Evolutionary conservation across 192 early-diverging fungal species (phyloP).

Genomic region (Coemansia biformis): DNA sequence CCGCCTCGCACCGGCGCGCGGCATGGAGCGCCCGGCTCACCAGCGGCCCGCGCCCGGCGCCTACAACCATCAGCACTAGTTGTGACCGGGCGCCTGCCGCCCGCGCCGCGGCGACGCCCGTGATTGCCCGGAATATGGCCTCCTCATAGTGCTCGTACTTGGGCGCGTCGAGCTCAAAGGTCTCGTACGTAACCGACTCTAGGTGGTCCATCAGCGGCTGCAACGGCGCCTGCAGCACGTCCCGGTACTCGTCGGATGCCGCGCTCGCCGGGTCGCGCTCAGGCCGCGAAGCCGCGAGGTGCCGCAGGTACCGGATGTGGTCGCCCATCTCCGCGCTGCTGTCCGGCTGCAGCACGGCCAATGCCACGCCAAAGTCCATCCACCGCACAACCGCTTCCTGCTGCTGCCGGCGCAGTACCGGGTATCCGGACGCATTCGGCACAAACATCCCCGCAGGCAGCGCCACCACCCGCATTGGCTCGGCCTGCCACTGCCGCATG

Average conservation of each 20-base stretch:
- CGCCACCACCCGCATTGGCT: constrained; percentile 76
- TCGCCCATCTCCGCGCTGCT: not conserved
- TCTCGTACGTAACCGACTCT: constrained; percentile 89
- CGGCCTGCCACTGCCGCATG: constrained; percentile 68
- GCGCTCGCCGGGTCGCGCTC: constrained; percentile 33
- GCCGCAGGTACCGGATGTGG: constrained; percentile 65
- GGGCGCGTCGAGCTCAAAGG: constrained; percentile 90
- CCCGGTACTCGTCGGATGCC: constrained; percentile 75
- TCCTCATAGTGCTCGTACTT: constrained; percentile 91
- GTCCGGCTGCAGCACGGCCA: constrained; percentile 15
- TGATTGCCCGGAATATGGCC: constrained; percentile 57
- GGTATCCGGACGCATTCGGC: constrained; percentile 74
- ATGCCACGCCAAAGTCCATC: constrained; percentile 33
- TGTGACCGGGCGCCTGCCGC: not conserved
- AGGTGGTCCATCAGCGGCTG: constrained; percentile 95
- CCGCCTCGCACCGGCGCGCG: constrained; percentile 53
- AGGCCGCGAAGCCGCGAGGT: constrained; percentile 61
- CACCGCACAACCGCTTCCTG: constrained; percentile 52
- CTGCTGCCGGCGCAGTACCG: constrained; percentile 75
- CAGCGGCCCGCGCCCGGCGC: constrained; percentile 92
- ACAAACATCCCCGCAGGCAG: constrained; percentile 71
- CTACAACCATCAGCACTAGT: constrained; percentile 81
- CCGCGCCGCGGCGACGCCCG: constrained; percentile 33
- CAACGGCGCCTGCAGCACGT: constrained; percentile 80
- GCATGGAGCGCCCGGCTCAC: constrained; percentile 84